phyloP scores from a whole-genome alignment of 495 filamentous ascomycete genomes.

The Aspergillus sclerotiicarbonarius region DNA sequence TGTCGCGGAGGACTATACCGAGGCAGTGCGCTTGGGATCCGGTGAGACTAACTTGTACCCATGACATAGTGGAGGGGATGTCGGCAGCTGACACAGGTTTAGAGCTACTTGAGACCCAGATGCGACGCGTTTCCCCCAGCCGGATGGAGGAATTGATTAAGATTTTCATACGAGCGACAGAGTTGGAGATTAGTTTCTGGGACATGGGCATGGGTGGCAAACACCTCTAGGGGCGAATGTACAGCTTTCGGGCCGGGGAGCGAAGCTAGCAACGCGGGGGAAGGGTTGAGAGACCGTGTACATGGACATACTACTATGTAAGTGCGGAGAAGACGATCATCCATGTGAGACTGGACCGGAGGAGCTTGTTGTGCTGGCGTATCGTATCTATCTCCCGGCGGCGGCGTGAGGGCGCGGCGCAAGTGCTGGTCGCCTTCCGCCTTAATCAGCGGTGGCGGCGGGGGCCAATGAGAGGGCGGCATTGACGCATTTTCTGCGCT shows the following conservation, averaged over 20 bases:
- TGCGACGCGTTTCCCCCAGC: conserved; percentile 63
- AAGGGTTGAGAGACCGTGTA: background rate
- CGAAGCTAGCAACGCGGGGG: background rate
- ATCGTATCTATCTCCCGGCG: too few relatives aligned
- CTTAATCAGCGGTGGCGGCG: background rate
- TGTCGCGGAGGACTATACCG: conserved; percentile 69
- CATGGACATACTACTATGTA: too few relatives aligned
- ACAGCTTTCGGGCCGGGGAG: background rate
- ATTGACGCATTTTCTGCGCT: background rate
- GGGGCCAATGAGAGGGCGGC: background rate
- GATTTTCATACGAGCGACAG: conserved; percentile 84
- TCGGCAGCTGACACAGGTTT: conserved; percentile 19
- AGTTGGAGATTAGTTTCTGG: conserved; percentile 91
- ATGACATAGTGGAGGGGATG: conserved; percentile 10
- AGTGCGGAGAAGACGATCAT: too few relatives aligned
- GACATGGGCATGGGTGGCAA: conserved; percentile 62
- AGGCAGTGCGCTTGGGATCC: conserved; percentile 64
- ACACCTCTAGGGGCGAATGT: background rate
- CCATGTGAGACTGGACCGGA: too few relatives aligned
- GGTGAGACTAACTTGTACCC: conserved; percentile 44
- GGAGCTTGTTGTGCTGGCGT: too few relatives aligned
- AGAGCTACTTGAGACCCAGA: conserved; percentile 73
- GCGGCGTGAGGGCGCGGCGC: too few relatives aligned
- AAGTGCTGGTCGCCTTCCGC: background rate
- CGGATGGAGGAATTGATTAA: conserved; percentile 77